Evolutionary conservation across 225 moss, liverwort and hornwort species (phyloP).

Genomic region (Antitrichia curtipendula): DNA sequence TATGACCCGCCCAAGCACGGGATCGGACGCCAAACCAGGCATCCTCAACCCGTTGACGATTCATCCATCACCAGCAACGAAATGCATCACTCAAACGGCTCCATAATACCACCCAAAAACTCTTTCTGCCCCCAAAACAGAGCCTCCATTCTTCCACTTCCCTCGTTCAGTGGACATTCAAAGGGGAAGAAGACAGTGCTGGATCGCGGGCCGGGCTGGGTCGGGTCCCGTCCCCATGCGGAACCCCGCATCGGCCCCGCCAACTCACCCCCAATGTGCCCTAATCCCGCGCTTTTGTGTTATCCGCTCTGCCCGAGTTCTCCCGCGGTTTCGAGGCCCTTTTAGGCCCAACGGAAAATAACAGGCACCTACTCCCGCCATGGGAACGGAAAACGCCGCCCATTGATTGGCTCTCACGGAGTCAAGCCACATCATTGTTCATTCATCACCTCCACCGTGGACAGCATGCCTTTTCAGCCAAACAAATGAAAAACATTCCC

Average conservation of each 20-base stretch:
- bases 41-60: constrained; percentile 27
- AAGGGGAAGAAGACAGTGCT: neutral
- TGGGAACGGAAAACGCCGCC: neutral
- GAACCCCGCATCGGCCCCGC: neutral
- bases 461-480: neutral
- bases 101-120: neutral
- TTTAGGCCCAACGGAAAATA: constrained; percentile 8
- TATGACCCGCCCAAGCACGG: neutral
- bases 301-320: constrained; percentile 13
- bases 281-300: constrained; percentile 37
- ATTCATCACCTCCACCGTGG: neutral
- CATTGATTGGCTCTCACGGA: neutral
- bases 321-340: constrained; percentile 14
- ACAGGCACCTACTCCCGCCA: constrained; percentile 6
- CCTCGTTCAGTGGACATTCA: constrained; percentile 29
- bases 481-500: constrained; percentile 16
- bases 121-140: neutral
- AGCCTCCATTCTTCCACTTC: neutral
- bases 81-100: constrained; percentile 33
- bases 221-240: neutral
- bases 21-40: constrained; percentile 11
- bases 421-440: constrained; percentile 2
- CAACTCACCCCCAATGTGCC: neutral
- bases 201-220: neutral
- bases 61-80: constrained; percentile 27